These are phyloP conservation scores for Cantharellus anzutake DNA, from an alignment of 768 basidiomycete species.

Conservation along the genomic window DNA sequence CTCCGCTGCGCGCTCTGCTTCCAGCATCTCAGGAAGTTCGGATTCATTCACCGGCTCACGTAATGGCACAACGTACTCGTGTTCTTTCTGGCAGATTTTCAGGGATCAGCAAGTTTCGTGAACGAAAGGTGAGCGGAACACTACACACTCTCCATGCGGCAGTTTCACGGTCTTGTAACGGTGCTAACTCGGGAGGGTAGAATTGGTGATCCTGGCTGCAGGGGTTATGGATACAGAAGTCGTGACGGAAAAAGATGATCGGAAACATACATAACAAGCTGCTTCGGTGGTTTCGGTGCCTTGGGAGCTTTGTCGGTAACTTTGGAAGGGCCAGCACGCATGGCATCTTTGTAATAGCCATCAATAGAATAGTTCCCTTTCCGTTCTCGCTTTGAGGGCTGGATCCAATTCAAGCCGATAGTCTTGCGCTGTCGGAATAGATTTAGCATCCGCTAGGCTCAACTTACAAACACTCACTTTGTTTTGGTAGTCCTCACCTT, in stretches of 20 bases:
- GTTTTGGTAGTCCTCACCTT: constrained; percentile 77
- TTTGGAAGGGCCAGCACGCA: constrained; percentile 37
- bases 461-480: constrained; percentile 26
- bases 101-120: too few relatives aligned
- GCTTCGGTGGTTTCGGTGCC: constrained; percentile 64
- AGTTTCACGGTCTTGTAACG: constrained; percentile 73
- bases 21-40: constrained; percentile 68
- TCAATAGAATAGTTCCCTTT: constrained; percentile 92
- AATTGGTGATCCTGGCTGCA: constrained; percentile 90
- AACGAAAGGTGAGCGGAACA: background rate
- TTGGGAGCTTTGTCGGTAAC: constrained; percentile 5
- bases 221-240: background rate
- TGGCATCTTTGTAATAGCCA: constrained; percentile 83
- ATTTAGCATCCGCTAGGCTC: background rate
- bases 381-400: constrained; percentile 83
- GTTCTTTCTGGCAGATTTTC: constrained; percentile 27
- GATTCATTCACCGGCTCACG: constrained; percentile 50
- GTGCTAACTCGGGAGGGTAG: constrained; percentile 62
- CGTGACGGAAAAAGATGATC: constrained; percentile 1
- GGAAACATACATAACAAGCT: constrained; percentile 48
- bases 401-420: constrained; percentile 58
- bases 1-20: constrained; percentile 56
- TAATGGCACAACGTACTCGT: constrained; percentile 42
- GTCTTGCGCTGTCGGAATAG: constrained; percentile 32
- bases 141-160: constrained; percentile 50